Conservation (phyloP, 179 eudicot genomes). For the Patellifolia procumbens region DNA sequence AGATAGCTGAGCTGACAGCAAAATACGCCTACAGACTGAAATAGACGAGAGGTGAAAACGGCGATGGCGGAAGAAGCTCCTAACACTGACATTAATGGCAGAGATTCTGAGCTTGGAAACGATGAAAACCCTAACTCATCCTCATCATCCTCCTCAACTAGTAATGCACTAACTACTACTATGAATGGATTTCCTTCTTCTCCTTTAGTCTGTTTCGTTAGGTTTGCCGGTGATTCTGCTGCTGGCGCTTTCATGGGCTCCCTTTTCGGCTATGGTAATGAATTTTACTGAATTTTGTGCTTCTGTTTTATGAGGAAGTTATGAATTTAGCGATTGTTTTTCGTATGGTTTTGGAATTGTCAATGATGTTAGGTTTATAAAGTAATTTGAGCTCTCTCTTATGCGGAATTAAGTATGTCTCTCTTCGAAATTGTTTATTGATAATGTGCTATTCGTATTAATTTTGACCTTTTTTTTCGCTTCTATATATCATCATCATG, state of each 20-base stretch:
- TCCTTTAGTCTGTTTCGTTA: conserved; percentile 58
- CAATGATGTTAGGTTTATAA: too few relatives aligned
- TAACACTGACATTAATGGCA: conserved; percentile 21
- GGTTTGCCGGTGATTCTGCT: conserved; percentile 66
- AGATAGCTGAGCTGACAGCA: neutral
- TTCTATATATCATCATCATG: too few relatives aligned
- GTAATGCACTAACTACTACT: conserved; percentile 17
- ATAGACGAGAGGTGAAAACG: conserved; percentile 3
- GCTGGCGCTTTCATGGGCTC: conserved; percentile 87
- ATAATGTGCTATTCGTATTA: neutral
- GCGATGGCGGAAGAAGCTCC: conserved; percentile 37
- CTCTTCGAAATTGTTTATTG: neutral
- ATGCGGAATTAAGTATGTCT: neutral
- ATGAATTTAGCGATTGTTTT: neutral
- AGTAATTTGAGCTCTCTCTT: conserved; percentile 1
- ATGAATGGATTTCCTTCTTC: conserved; percentile 16
- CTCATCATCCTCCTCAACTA: too few relatives aligned
- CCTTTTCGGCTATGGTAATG: conserved; percentile 73
- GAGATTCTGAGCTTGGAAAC: conserved; percentile 37
- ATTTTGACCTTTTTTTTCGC: neutral
- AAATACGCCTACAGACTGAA: too few relatives aligned
- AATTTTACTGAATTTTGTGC: neutral
- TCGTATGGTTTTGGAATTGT: neutral
- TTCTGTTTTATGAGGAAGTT: neutral
- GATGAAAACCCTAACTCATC: conserved; percentile 37